Evolutionary conservation across 768 basidiomycete genomes (phyloP).

Genomic region (Cantharellus anzutake): DNA sequence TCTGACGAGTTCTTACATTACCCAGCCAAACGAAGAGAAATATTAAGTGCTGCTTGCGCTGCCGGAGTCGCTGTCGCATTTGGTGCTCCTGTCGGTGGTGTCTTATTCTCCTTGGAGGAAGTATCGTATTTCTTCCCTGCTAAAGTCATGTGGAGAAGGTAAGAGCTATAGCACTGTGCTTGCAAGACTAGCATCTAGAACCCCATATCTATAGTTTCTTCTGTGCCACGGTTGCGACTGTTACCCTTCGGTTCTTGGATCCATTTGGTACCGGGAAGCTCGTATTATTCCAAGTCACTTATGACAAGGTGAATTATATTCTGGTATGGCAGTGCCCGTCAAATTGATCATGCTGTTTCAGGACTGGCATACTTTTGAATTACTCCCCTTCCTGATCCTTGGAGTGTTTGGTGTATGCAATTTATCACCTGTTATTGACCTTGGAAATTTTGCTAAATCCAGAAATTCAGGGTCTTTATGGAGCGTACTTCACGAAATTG

Average conservation of each 20-base stretch:
- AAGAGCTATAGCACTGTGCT: slow-evolving; percentile 8
- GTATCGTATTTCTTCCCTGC: slow-evolving; percentile 95
- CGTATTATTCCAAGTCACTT: slow-evolving; percentile 81
- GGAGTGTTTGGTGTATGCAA: slow-evolving; percentile 69
- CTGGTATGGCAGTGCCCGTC: background rate
- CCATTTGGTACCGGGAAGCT: slow-evolving; percentile 92
- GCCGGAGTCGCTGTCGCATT: slow-evolving; percentile 97
- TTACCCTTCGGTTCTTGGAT: slow-evolving; percentile 32
- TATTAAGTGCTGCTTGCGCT: slow-evolving; percentile 88
- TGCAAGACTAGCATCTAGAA: background rate
- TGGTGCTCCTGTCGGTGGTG: slow-evolving; percentile 90
- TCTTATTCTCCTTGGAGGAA: slow-evolving; percentile 84
- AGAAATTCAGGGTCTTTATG: slow-evolving; percentile 59
- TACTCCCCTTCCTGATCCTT: slow-evolving; percentile 65
- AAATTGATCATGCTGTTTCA: slow-evolving; percentile 15
- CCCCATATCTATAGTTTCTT: slow-evolving; percentile 16
- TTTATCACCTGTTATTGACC: background rate
- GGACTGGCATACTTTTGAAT: slow-evolving; percentile 89
- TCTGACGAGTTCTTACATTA: background rate
- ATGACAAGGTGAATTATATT: slow-evolving; percentile 40
- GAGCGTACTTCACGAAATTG: slow-evolving; percentile 80
- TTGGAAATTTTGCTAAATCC: slow-evolving; percentile 2
- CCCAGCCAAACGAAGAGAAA: slow-evolving; percentile 78
- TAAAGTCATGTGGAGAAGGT: slow-evolving; percentile 93
- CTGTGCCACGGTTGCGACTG: slow-evolving; percentile 23